phyloP scores from a whole-genome alignment of 23 red algal species.

The Gracilaria domingensis region DNA sequence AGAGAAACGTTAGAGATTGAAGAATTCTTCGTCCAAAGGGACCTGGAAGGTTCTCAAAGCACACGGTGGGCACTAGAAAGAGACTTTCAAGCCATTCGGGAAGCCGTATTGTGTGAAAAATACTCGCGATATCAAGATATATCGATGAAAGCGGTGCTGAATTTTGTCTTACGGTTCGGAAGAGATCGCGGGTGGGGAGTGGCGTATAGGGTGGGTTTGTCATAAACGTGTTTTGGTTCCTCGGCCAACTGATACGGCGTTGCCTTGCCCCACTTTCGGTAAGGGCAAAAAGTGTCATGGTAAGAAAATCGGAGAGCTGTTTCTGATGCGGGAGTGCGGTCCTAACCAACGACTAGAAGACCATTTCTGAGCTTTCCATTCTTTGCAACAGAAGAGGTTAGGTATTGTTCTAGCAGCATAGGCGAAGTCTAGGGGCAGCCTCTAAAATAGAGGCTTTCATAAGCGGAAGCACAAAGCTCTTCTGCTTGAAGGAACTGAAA shows the following conservation, averaged over 20 bases:
- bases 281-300: constrained; percentile 10
- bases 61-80: not conserved
- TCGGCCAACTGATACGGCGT: constrained; percentile 10
- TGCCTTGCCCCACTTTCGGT: not conserved
- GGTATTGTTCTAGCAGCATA: not conserved
- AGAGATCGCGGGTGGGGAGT: constrained; percentile 18
- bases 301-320: not conserved
- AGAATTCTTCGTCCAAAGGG: not conserved
- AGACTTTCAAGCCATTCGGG: not conserved
- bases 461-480: not conserved
- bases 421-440: not conserved
- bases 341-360: not conserved
- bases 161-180: not conserved
- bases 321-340: not conserved
- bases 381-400: not conserved
- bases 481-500: not conserved
- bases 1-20: not conserved
- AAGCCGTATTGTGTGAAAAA: constrained; percentile 42
- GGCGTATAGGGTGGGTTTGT: not conserved
- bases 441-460: not conserved
- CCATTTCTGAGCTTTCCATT: not conserved
- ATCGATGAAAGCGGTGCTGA: not conserved
- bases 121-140: constrained; percentile 35
- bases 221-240: not conserved
- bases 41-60: constrained; percentile 18